Evolutionary conservation across 164 flowering plant species (phyloP).

Genomic region (Akebia trifoliata): DNA sequence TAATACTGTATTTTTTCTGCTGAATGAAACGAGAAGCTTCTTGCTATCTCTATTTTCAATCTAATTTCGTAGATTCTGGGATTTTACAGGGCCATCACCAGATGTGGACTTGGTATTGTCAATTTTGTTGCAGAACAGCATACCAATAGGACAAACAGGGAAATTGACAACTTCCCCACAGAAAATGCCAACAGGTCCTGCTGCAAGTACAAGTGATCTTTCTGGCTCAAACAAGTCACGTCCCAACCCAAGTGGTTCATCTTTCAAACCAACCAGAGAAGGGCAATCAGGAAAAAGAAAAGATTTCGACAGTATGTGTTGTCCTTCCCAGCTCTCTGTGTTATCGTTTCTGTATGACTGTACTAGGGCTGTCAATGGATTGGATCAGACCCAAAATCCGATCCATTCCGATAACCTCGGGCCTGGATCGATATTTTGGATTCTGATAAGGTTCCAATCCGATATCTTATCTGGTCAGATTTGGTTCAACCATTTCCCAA

Average conservation of each 20-base stretch:
- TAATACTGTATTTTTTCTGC: no score
- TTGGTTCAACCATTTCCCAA: no score
- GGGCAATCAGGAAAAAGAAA: constrained; percentile 60
- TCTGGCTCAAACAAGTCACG: constrained; percentile 59
- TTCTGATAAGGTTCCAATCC: no score
- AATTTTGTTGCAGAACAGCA: constrained; percentile 72
- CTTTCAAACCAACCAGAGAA: constrained; percentile 46
- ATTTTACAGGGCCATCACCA: constrained; percentile 80
- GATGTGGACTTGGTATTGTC: constrained; percentile 82
- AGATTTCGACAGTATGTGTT: constrained; percentile 51
- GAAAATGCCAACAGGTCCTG: constrained; percentile 38
- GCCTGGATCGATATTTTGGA: no score
- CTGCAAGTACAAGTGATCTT: constrained; percentile 56
- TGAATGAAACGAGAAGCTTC: neutral
- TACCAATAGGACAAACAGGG: constrained; percentile 38
- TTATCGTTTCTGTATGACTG: neutral
- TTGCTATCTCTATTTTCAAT: neutral
- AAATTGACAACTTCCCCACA: constrained; percentile 27
- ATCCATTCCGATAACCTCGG: no score
- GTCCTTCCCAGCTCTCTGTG: neutral
- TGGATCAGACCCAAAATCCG: no score
- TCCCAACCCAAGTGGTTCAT: constrained; percentile 36
- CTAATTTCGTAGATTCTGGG: neutral
- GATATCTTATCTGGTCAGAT: no score
- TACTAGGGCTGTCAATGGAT: no score